phyloP scores from a whole-genome alignment of 1,284 basidiomycete genomes.

The Wallemia hederae region DNA sequence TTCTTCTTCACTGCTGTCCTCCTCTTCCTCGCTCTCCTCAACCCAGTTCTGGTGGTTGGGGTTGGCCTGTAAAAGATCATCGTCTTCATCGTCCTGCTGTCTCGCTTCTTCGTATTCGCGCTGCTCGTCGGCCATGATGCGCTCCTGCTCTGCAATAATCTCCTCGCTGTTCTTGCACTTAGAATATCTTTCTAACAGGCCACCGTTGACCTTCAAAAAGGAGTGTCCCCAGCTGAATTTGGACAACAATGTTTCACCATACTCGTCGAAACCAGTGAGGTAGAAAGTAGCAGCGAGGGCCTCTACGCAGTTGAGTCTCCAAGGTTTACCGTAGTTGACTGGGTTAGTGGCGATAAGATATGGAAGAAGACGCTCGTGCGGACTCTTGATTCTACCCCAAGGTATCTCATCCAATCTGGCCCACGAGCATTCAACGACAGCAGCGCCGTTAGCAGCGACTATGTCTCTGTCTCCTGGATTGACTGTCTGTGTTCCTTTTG shows the following conservation, averaged over 20 bases:
- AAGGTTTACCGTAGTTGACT: conserved; percentile 82
- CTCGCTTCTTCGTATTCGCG: conserved; percentile 27
- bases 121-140: conserved; percentile 44
- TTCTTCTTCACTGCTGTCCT: conserved; percentile 6
- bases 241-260: conserved; percentile 42
- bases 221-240: conserved; percentile 67
- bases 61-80: conserved; percentile 26
- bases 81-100: conserved; percentile 19
- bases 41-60: conserved; percentile 21
- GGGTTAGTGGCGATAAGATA: conserved; percentile 78
- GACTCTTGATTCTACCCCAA: conserved; percentile 71
- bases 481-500: conserved; percentile 51
- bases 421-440: conserved; percentile 95
- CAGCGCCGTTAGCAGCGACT: conserved; percentile 42
- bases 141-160: conserved; percentile 33
- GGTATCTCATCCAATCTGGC: conserved; percentile 79
- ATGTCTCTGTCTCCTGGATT: conserved; percentile 64
- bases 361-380: conserved; percentile 65
- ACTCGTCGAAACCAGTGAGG: conserved; percentile 51
- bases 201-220: conserved; percentile 53
- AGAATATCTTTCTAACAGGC: conserved; percentile 38
- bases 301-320: conserved; percentile 69
- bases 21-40: conserved; percentile 4
- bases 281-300: conserved; percentile 78
- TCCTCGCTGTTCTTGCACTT: conserved; percentile 36